These are phyloP conservation scores for Pseudogymnoascus sp. DNA, from an alignment of 2,329 filamentous ascomycete species.

Conservation along the genomic window DNA sequence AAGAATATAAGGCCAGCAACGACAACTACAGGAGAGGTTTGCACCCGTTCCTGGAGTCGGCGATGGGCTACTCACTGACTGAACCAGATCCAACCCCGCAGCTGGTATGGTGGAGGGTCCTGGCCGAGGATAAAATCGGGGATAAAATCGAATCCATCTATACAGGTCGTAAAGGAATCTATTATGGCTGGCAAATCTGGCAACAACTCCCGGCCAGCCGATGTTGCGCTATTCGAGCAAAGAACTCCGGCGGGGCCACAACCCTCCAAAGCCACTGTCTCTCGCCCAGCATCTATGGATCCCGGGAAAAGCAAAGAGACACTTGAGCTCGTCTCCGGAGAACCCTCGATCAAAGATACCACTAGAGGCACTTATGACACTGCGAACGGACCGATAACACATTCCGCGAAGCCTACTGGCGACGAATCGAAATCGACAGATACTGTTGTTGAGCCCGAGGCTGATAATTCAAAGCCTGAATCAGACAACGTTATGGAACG, in stretches of 20 bases:
- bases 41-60: background rate
- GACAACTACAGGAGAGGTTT: background rate
- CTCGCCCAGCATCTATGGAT: slow-evolving; percentile 27
- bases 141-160: slow-evolving; percentile 51
- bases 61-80: background rate
- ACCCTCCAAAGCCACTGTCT: slow-evolving; percentile 8
- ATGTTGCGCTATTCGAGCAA: slow-evolving; percentile 25
- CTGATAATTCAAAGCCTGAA: background rate
- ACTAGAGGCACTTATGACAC: background rate
- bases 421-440: background rate
- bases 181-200: slow-evolving; percentile 44
- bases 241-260: slow-evolving; percentile 17
- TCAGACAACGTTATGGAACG: background rate
- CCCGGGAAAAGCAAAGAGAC: slow-evolving; percentile 30
- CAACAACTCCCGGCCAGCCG: slow-evolving; percentile 22
- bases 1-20: background rate
- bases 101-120: slow-evolving; percentile 52
- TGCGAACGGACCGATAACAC: background rate
- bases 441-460: background rate
- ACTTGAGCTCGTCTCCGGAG: slow-evolving; percentile 16
- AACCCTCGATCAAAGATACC: background rate
- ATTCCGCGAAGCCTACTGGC: background rate
- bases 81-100: slow-evolving; percentile 24
- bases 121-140: slow-evolving; percentile 52
- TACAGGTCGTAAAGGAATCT: slow-evolving; percentile 52